Conservation (phyloP, 495 filamentous ascomycete species). For the Annulohypoxylon nitens region DNA sequence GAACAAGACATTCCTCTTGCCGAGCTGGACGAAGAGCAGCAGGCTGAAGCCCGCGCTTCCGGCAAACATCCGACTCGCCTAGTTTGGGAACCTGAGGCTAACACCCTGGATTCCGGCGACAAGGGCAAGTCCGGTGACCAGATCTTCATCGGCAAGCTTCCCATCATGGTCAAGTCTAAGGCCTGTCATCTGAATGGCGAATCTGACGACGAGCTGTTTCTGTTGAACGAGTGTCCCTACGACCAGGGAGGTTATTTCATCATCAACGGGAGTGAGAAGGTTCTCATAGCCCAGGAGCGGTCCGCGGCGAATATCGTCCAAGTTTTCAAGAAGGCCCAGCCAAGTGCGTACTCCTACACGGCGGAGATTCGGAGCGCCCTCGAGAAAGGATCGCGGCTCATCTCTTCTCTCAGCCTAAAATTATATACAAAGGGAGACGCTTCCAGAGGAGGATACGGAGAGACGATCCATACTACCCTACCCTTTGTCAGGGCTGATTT, state of each 20-base stretch:
- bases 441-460: conserved; percentile 80
- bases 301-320: conserved; percentile 98
- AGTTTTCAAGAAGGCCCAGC: conserved; percentile 95
- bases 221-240: conserved; percentile 94
- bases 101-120: conserved; percentile 53
- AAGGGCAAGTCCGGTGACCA: conserved; percentile 62
- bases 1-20: conserved; percentile 75
- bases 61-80: conserved; percentile 66
- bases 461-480: conserved; percentile 87
- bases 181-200: conserved; percentile 88
- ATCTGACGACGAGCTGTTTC: conserved; percentile 82
- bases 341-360: conserved; percentile 87
- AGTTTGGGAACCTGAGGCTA: conserved; percentile 69
- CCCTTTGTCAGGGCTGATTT: conserved; percentile 95
- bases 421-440: conserved; percentile 86
- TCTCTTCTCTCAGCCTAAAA: conserved; percentile 90
- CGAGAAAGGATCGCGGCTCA: conserved; percentile 93
- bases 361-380: conserved; percentile 97
- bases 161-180: conserved; percentile 96
- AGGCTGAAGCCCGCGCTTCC: conserved; percentile 59
- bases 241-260: conserved; percentile 99
- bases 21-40: conserved; percentile 72
- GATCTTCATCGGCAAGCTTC: conserved; percentile 88
- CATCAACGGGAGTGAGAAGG: conserved; percentile 99
- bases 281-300: conserved; percentile 96